Base-by-base conservation (phyloP, 148 eudicot genomes). In the Vaccinium corymbosum region DNA sequence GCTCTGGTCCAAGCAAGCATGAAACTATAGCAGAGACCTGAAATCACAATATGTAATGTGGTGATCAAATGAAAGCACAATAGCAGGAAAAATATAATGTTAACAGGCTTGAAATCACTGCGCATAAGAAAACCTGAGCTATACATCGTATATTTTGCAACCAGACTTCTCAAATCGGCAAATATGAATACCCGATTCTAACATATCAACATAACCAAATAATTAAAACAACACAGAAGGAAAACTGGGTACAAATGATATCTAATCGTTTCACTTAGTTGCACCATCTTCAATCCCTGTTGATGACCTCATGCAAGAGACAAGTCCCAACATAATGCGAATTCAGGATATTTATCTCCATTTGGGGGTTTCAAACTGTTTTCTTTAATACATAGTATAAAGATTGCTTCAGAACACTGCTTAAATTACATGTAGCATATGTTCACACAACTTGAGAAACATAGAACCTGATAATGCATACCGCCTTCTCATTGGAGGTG, bases 401-500 rank as follows among this genome's bases (percentile, higher is more conserved):
- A 14, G 9, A 12, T n/a, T 0, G 57, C 48, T 15, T 51, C 13
- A 57, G 52, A 79, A 17, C 35, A 14, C 0, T 2, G 49, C 56
- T n/a, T 29, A 79, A 79, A 79, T 22, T 42, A 27, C 49, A 32
- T 17, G 42, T 14, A 79, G 5, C 6, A 19, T 3, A 38, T 61
- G 13, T 17, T 42, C 66, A 16, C 57, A 52, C 2, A 0, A 73
- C 38, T 78, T 64, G 51, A 80, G 72, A 82, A 82, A 78, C 38
- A 53, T 20, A 83, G 85, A 90, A 88, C 89, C 88, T 87, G 88
- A 83, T 83, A 51, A 83, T 84, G 73, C 98, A 90, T 94, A 97
- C 99, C 97, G 99, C 99, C 92, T 97, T 95, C 90, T 97, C 99
- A 88, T 94, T 97, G 57, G 99, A 97, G 76, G 99, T 97, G 87